Evolutionary conservation across 805 yeast genomes (phyloP).

Genomic region (Blastobotrys mokoenaii): DNA sequence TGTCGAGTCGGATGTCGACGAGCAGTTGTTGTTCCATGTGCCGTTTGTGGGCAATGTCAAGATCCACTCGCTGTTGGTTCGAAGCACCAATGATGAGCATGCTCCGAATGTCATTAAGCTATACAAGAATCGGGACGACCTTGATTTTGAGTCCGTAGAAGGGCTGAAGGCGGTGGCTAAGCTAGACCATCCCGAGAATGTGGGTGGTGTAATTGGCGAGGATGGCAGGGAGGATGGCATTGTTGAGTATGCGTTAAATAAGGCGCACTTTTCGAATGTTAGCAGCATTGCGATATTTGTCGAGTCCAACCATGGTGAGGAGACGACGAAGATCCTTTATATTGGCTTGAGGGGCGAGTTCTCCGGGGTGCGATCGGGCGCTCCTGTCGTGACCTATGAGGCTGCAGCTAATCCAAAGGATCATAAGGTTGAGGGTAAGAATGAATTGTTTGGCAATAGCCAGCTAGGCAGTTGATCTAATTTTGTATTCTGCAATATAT

Average conservation of each 20-base stretch:
- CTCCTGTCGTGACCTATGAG: slow-evolving; percentile 79
- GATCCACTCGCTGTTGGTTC: slow-evolving; percentile 60
- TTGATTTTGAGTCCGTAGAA: slow-evolving; percentile 65
- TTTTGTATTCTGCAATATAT: too few species aligned
- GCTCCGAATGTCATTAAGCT: slow-evolving; percentile 67
- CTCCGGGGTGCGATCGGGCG: slow-evolving; percentile 35
- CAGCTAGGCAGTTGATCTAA: background rate
- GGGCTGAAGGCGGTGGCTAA: slow-evolving; percentile 41
- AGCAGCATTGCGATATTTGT: slow-evolving; percentile 60
- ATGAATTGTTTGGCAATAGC: too few species aligned
- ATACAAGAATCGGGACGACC: slow-evolving; percentile 56
- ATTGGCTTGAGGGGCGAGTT: slow-evolving; percentile 69
- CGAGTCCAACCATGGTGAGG: slow-evolving; percentile 56
- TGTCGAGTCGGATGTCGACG: slow-evolving; percentile 68
- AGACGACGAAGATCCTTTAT: slow-evolving; percentile 49
- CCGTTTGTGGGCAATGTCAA: slow-evolving; percentile 77
- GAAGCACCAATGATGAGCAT: slow-evolving; percentile 52
- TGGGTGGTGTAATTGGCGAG: slow-evolving; percentile 23
- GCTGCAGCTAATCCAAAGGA: slow-evolving; percentile 90
- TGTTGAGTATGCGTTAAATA: slow-evolving; percentile 75
- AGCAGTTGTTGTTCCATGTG: slow-evolving; percentile 65
- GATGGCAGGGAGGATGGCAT: slow-evolving; percentile 36
- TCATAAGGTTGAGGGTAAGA: slow-evolving; percentile 40
- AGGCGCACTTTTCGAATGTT: slow-evolving; percentile 64
- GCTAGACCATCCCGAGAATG: slow-evolving; percentile 54